Percentiles rank a stretch among this genome's conserved stretches.
phyloP scores from a whole-genome alignment of 176 grass and related monocot species.

The Elaeis guineensis region DNA sequence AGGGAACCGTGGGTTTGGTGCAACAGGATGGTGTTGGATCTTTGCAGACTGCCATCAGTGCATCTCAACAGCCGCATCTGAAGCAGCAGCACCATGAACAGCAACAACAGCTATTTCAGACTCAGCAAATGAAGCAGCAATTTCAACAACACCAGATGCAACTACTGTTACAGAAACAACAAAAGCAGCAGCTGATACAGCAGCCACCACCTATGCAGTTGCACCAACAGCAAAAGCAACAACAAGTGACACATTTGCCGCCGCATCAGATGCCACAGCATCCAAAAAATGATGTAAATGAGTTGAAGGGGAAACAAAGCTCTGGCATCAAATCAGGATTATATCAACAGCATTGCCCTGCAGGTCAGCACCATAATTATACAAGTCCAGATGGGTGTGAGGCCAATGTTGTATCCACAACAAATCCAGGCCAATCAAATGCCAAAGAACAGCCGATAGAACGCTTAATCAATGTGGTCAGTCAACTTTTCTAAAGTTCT shows the following conservation, averaged over 20 bases:
- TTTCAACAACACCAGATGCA: conserved; percentile 4
- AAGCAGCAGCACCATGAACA: conserved; percentile 47
- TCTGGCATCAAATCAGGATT: conserved; percentile 61
- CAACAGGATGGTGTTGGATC: neutral
- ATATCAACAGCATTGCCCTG: conserved; percentile 51
- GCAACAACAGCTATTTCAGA: conserved; percentile 58
- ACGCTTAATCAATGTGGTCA: conserved; percentile 70
- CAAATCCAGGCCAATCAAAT: conserved; percentile 41
- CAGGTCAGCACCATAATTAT: neutral
- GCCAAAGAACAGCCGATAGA: conserved; percentile 74
- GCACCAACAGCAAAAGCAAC: conserved; percentile 16
- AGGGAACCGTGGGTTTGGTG: no score
- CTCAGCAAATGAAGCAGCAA: conserved; percentile 10
- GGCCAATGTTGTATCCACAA: conserved; percentile 39
- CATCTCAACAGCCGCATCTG: conserved; percentile 25
- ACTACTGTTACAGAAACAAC: conserved; percentile 6
- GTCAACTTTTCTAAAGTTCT: conserved; percentile 7
- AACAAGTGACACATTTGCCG: neutral
- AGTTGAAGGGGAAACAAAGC: conserved; percentile 68
- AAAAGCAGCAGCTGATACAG: conserved; percentile 7
- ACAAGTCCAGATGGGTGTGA: conserved; percentile 58
- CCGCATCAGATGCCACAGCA: conserved; percentile 19
- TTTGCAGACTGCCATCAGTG: conserved; percentile 11
- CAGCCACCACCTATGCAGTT: conserved; percentile 23
- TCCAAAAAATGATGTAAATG: conserved; percentile 52